These are phyloP conservation scores for Chlorella vulgaris DNA, from an alignment of 139 green algal species.

Conservation along the genomic window DNA sequence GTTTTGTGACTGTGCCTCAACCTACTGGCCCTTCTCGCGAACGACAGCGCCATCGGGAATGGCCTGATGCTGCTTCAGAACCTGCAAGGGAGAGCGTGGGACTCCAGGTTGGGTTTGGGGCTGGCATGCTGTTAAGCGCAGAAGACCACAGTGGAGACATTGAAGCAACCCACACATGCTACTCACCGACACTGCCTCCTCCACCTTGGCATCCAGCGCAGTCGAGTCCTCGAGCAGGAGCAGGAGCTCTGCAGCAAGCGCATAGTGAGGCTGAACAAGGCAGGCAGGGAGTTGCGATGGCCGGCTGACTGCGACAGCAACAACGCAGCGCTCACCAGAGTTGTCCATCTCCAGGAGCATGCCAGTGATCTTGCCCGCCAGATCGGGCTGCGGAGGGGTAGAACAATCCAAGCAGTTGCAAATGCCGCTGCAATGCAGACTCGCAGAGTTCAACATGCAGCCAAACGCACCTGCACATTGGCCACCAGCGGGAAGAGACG, in stretches of 20 bases:
- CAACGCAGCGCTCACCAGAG: conserved; percentile 38
- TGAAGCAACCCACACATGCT: neutral
- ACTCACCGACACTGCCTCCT: conserved; percentile 84
- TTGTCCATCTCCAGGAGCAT: conserved; percentile 98
- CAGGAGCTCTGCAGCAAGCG: conserved; percentile 79
- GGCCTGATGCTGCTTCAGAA: conserved; percentile 82
- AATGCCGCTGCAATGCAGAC: neutral
- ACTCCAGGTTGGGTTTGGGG: neutral
- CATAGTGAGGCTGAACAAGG: neutral
- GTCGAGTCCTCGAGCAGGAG: conserved; percentile 82
- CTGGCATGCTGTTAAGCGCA: neutral
- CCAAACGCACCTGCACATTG: neutral
- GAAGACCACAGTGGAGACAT: neutral
- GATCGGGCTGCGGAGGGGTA: conserved; percentile 64
- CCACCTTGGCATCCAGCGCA: conserved; percentile 81
- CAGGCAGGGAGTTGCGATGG: neutral
- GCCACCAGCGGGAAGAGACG: conserved; percentile 85
- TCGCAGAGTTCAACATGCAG: neutral
- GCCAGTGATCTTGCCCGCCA: conserved; percentile 94
- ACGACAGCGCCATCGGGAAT: conserved; percentile 57
- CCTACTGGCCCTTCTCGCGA: conserved; percentile 4
- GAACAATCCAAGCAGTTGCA: neutral
- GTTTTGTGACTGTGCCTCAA: neutral
- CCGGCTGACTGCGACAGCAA: too few relatives aligned
- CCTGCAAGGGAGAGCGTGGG: conserved; percentile 13